Conservation (phyloP, 2,329 filamentous ascomycete genomes). For the Pseudogymnoascus sp. region DNA sequence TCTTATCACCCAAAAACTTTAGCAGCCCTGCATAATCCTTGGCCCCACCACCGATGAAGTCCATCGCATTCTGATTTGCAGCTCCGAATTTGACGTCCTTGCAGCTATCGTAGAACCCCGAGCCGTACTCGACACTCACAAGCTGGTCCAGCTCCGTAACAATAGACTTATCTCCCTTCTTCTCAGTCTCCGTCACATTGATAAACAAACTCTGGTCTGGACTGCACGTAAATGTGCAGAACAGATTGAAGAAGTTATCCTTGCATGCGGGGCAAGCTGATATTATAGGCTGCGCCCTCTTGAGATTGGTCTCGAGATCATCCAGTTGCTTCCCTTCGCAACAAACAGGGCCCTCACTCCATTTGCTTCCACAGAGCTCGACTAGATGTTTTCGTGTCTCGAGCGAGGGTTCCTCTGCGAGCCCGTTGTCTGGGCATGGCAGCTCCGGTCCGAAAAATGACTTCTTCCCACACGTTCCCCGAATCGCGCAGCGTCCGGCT, state of each 20-base stretch:
- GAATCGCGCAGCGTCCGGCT: conserved; percentile 79
- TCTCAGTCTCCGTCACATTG: conserved; percentile 73
- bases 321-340: conserved; percentile 77
- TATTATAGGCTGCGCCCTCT: conserved; percentile 81
- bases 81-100: conserved; percentile 98
- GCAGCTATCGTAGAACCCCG: conserved; percentile 91
- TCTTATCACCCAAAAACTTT: conserved; percentile 89
- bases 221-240: conserved; percentile 97
- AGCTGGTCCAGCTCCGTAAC: conserved; percentile 89
- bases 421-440: conserved; percentile 85
- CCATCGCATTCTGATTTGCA: conserved; percentile 88
- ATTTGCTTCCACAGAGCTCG: conserved; percentile 78
- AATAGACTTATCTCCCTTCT: conserved; percentile 48
- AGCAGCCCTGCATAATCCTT: conserved; percentile 82
- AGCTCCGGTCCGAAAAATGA: conserved; percentile 83
- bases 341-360: conserved; percentile 77
- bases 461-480: conserved; percentile 86
- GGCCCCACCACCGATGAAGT: conserved; percentile 90
- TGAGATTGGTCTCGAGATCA: conserved; percentile 73
- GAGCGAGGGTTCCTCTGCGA: conserved; percentile 66
- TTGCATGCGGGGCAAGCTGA: conserved; percentile 94
- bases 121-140: conserved; percentile 74
- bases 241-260: conserved; percentile 96
- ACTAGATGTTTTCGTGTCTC: conserved; percentile 71
- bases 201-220: conserved; percentile 93